Evolutionary conservation across 768 basidiomycete species (phyloP).

Genomic region (Pleurotus tuber-regium): DNA sequence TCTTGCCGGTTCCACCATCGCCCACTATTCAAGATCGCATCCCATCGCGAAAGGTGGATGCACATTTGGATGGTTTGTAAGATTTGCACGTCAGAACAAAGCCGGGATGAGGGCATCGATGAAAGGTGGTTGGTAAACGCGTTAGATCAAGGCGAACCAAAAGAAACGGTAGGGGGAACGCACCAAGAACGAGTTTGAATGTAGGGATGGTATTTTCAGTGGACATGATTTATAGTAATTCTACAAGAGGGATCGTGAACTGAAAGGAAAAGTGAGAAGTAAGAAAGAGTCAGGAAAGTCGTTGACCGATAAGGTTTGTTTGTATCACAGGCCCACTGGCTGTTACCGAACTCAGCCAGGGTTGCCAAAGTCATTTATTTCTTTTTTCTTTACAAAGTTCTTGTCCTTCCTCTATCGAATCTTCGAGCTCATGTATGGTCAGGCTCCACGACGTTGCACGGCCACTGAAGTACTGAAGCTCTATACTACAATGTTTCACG

Average conservation of each 20-base stretch:
- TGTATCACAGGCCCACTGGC: constrained; percentile 4
- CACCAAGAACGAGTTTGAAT: constrained; percentile 99
- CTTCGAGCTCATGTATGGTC: too few relatives aligned
- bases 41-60: constrained; percentile 20
- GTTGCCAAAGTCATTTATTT: neutral
- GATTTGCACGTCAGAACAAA: too few relatives aligned
- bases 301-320: constrained; percentile 6
- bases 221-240: constrained; percentile 34
- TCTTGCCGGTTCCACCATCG: constrained; percentile 97
- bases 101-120: constrained; percentile 56
- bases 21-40: constrained; percentile 57
- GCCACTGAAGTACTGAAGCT: too few relatives aligned
- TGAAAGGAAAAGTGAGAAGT: neutral
- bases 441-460: too few relatives aligned
- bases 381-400: too few relatives aligned
- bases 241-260: neutral
- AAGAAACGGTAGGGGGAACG: constrained; percentile 26
- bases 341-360: neutral
- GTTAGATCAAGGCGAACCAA: constrained; percentile 27
- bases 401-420: too few relatives aligned
- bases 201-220: constrained; percentile 59
- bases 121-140: constrained; percentile 29
- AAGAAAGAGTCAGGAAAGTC: neutral
- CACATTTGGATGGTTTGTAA: too few relatives aligned
- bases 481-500: too few relatives aligned